phyloP scores from a whole-genome alignment of 805 yeast genomes.

The Henningerozyma blattae region DNA sequence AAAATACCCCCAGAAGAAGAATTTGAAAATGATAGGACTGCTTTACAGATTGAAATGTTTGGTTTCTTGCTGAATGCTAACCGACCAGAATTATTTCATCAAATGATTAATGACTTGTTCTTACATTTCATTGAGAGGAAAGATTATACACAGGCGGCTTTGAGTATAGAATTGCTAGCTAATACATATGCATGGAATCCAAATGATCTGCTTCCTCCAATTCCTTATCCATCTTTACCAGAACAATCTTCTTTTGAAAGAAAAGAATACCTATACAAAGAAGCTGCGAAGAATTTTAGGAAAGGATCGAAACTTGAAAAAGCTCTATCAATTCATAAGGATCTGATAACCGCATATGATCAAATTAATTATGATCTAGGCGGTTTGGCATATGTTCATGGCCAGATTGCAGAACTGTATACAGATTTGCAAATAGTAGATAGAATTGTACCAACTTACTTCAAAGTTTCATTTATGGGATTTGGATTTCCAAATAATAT shows the following conservation, averaged over 20 bases:
- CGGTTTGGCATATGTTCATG: conserved; percentile 63
- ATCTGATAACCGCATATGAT: conserved; percentile 63
- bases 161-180: conserved; percentile 67
- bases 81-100: conserved; percentile 67
- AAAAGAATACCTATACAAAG: conserved; percentile 57
- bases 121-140: conserved; percentile 46
- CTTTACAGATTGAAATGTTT: conserved; percentile 63
- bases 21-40: conserved; percentile 77
- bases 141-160: conserved; percentile 72
- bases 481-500: conserved; percentile 71
- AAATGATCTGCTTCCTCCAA: conserved; percentile 40
- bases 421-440: conserved; percentile 54
- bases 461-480: conserved; percentile 71
- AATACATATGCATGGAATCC: conserved; percentile 67
- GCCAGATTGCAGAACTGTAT: conserved; percentile 57
- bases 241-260: conserved; percentile 70
- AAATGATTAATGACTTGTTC: conserved; percentile 66
- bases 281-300: conserved; percentile 57
- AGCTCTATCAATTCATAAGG: conserved; percentile 69
- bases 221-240: conserved; percentile 62
- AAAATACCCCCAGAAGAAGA: conserved; percentile 73
- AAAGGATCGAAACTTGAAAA: conserved; percentile 68
- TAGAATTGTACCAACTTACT: conserved; percentile 64
- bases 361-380: conserved; percentile 60
- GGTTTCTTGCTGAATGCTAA: conserved; percentile 67